These are phyloP conservation scores for Gremmenia infestans DNA, from an alignment of 2,329 filamentous ascomycete genomes.

Conservation along the genomic window DNA sequence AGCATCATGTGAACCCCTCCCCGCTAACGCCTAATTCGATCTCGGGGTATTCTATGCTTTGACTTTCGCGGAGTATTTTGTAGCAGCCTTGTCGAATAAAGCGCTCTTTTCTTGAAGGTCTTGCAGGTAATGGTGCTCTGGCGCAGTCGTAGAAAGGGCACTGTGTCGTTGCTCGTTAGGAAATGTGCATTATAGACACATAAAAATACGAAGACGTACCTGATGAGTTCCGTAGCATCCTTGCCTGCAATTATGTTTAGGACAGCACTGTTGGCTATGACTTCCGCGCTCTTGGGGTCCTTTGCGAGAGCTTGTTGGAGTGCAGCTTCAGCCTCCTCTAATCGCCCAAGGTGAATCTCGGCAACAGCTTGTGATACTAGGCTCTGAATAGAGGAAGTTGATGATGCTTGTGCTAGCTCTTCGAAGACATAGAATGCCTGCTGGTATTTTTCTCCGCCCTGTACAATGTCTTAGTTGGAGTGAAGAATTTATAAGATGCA, in stretches of 20 bases:
- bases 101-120: constrained; percentile 81
- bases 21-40: constrained; percentile 20
- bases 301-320: constrained; percentile 74
- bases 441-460: constrained; percentile 95
- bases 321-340: constrained; percentile 84
- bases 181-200: background rate
- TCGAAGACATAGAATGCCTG: constrained; percentile 97
- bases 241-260: constrained; percentile 73
- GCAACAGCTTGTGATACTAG: constrained; percentile 86
- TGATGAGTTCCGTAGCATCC: constrained; percentile 55
- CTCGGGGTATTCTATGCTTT: constrained; percentile 21
- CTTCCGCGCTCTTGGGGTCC: constrained; percentile 65
- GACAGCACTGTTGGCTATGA: constrained; percentile 79
- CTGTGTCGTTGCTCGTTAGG: constrained; percentile 33
- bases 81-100: constrained; percentile 80
- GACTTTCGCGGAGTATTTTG: constrained; percentile 84
- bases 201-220: constrained; percentile 44
- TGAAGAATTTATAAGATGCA: background rate
- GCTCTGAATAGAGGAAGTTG: constrained; percentile 69
- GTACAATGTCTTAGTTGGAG: background rate
- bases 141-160: constrained; percentile 51
- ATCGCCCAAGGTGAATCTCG: constrained; percentile 82
- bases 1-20: constrained; percentile 10
- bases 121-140: constrained; percentile 63
- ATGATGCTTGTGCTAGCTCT: constrained; percentile 83